Evolutionary conservation across 768 basidiomycete genomes (phyloP), one percentile per base, ranked within the genome.

Genomic region (Boletus rufocinnamomeus): DNA sequence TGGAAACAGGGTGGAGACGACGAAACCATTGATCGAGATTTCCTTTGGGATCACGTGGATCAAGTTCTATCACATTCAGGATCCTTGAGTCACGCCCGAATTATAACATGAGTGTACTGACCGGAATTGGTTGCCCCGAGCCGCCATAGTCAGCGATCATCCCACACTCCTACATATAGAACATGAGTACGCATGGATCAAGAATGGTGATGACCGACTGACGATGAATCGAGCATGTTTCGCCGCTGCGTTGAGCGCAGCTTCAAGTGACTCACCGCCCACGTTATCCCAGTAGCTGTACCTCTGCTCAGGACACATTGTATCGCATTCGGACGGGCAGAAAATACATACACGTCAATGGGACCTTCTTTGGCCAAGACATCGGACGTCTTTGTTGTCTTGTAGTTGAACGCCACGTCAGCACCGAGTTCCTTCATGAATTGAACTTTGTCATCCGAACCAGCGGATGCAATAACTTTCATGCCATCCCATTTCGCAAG

Each of bases 351-450:
- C 74, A 85, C 71, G 63, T 86, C 76, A 46, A 87, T 77, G 0
- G 80, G 82, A 2, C 86, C 87, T 62, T 89, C 79, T 57, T 77
- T 78, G 59, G 68, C 66, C 40, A 92, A 72, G 3, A 87, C 74
- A 13, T 85, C 81, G 1, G 64, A 64, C 0, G 82, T 84, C 48
- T 75, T 74, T 1, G 75, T 75, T 0, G 80, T 88, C 77, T 91
- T 88, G 74, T 88, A 90, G 69, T 91, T 89, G 75, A 89, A 89
- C 1, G 79, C 84, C 7, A 86, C 80, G 62, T 91, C 88, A 0
- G 84, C 82, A 1, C 87, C 89, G n/a, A 88, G 62, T 3, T 79
- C 77, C 50, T 78, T 79, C 71, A 87, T 71, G 65, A 81, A 87
- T 6, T 76, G 68, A 8, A 91, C 86, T 70, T 92, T 91, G 52